Percentiles rank a stretch among this genome's conserved stretches.
Conservation (phyloP, 129 eudicot genomes). For the Saussurea involucrata region DNA sequence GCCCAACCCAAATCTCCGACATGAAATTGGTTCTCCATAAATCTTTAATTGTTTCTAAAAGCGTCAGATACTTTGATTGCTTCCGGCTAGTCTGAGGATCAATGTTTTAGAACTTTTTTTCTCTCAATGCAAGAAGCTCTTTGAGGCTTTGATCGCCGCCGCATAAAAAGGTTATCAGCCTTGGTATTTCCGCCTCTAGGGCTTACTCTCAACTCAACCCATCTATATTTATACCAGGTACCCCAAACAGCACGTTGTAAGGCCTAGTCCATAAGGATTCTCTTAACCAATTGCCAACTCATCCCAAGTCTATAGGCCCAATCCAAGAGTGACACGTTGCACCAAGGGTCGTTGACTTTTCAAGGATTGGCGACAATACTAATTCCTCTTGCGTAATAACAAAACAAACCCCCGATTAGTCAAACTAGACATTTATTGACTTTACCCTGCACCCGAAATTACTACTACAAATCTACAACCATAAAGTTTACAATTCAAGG, state of each 20-base stretch:
- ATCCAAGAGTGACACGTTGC: not conserved
- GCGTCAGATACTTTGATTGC: not conserved
- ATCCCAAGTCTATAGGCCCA: not conserved
- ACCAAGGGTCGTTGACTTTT: not conserved
- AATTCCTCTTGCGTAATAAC: not conserved
- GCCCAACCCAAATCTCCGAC: constrained; percentile 36
- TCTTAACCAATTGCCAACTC: constrained; percentile 10
- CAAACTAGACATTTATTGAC: not conserved
- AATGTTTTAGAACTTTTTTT: not conserved
- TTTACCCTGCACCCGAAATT: not conserved
- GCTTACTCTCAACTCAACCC: not conserved
- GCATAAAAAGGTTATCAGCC: not conserved
- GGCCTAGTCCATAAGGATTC: not conserved
- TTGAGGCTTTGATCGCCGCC: not conserved
- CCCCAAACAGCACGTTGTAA: not conserved
- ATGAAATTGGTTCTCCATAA: not conserved
- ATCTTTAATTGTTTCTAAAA: not conserved
- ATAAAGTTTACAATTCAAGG: not conserved
- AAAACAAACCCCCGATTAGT: not conserved
- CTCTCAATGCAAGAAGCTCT: not conserved
- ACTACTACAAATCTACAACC: not conserved
- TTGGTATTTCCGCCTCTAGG: not conserved
- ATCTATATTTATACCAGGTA: not conserved
- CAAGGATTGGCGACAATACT: not conserved
- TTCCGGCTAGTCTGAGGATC: not conserved